Evolutionary conservation across 2,329 filamentous ascomycete species (phyloP), one percentile per base, ranked within the genome.

Genomic region (Colletotrichum somersetense): DNA sequence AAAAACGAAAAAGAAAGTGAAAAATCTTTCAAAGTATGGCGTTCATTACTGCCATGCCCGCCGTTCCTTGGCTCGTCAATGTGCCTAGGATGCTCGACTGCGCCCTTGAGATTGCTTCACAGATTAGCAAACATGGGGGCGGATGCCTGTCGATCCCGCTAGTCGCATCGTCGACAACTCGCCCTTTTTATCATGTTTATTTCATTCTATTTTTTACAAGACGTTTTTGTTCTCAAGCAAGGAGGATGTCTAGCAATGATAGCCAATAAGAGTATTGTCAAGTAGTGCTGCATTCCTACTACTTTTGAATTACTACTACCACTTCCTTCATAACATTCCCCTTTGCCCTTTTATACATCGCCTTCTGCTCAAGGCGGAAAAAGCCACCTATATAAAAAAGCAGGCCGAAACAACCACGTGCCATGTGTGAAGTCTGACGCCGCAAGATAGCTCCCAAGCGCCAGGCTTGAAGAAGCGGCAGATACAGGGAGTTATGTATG

Each of bases 381-480:
- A 62, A 62, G 26, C n/a, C 44, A 61, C 30, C 30, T 73, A 42
- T 72, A 72, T 59, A 65, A 38, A 23, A 30, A 16, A 30, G 62
- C 30, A 40, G 70, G 70, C 20, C 55, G 26, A 40, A 16, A 44
- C 33, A 40, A 14, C n/a, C 38, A 30, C 23, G 30, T 33, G 30
- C 35, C 26, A 55, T 38, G 18, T 59, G 20, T 57, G 5, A 48
- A 42, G 23, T 59, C 65, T n/a, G n/a, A 61, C 48, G 56, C 44
- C 16, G 52, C 62, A 58, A 30, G 5, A 26, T 42, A 30, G 23
- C 72, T 52, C 65, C 70, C 65, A 74, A 74, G 72, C 72, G 52
- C 72, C 72, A 74, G 72, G 72, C 72, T 74, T 73, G 70, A 40
- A 68, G 63, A 68, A 57, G 56, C 66, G 71, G 72, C 57, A 58